Base-by-base conservation (phyloP, 2,329 filamentous ascomycete species). In the Saccharata proteae region DNA sequence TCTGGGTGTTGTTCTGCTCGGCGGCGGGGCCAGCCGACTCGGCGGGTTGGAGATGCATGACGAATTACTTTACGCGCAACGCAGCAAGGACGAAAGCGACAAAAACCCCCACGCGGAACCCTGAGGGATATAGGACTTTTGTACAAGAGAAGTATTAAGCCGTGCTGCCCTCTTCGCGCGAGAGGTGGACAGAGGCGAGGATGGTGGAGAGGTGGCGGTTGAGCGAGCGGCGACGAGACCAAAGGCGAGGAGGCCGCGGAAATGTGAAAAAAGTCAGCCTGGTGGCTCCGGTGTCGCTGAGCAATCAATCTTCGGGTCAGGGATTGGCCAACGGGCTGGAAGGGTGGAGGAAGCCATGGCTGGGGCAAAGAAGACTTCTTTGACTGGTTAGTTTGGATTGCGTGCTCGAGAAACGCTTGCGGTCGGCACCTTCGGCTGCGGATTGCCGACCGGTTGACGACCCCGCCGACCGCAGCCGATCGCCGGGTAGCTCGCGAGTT, bases 1-100 rank as follows among this genome's bases (percentile, higher is more conserved):
- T 41, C 16, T 40, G 32, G 27, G 36, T 35, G 26, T 39, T 25
- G 29, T 49, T 41, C 28, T 40, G 35, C n/a, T n/a, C n/a, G 20
- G 45, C 49, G 27, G 45, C 50, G 35, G 51, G 48, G 41, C 55
- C 55, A 23, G 50, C 48, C 18, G 54, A 57, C 32, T 56, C 46
- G 5, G 46, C 38, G 31, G 54, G 47, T 36, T 56, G 51, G 43
- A 52, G 47, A 40, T 52, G 52, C 55, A 58, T 58, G 16, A 7
- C 29, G 19, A n/a, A n/a, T 28, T n/a, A 16, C 16, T 15, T 12
- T n/a, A 16, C 14, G 29, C 15, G 29, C 3, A 5, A 9, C 18
- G 30, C 30, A 12, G 26, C 19, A 26, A 19, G 16, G 27, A 21
- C 26, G 21, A 20, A 27, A 35, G n/a, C n/a, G 25, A 28, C 16